Evolutionary conservation across 2,329 filamentous ascomycete genomes (phyloP), one percentile per base, ranked within the genome.

Genomic region (Trichoderma sp.): DNA sequence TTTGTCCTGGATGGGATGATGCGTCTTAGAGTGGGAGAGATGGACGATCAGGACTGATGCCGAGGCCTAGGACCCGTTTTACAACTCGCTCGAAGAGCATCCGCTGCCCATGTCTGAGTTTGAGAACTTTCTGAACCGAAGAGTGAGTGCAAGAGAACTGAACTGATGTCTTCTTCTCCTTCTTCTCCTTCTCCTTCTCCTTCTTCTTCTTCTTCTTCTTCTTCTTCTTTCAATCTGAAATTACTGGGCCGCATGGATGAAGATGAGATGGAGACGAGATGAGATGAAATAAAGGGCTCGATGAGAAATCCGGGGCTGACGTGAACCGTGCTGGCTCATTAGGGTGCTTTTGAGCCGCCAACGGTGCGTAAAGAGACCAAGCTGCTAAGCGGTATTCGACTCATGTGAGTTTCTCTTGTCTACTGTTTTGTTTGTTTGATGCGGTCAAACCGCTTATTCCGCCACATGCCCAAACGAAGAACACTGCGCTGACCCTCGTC

Each of bases 81-180:
- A 81, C 71, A 84, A 87, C 72, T 80, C 79, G 3, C 77, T 77
- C 64, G 85, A 87, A 72, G 83, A 87, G 72, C 85, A 87, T 73
- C 74, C 80, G 10, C 78, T 89, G 70, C 82, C 82, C 10, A 72
- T 77, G 32, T 84, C 86, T 75, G 86, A 89, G 72, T 88, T 89
- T 77, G 80, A 84, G 18, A 88, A 88, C 75, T 89, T 87, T 70
- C 75, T 88, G 10, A 75, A 82, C 55, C 82, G 79, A 58, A 79
- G 79, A 75, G 86, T 87, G 78, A 72, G 83, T 78, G 26, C 5
- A 16, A 13, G 13, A 3, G 21, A 28, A 24, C 5, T 39, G 37
- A 16, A 18, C 14, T 18, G 37, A 43, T 18, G 16, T 7, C 11
- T 32, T 54, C 14, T 4, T 32, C 18, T n/a, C n/a, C n/a, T n/a